Base-by-base conservation (phyloP, 2,329 filamentous ascomycete genomes). In the Penicillium sp. region DNA sequence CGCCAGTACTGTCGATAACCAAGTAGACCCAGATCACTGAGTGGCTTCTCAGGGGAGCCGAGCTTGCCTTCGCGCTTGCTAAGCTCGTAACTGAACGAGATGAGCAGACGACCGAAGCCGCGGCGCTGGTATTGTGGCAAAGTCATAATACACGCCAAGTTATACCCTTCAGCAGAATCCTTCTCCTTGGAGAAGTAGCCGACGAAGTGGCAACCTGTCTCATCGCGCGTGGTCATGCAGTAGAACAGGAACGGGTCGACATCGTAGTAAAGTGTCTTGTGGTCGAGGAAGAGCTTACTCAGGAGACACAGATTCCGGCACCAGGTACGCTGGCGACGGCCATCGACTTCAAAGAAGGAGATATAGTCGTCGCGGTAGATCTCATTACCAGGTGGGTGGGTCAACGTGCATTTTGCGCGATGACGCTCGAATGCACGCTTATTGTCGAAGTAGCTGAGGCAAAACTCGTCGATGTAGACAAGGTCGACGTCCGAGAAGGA, bases 111-210 rank as follows among this genome's bases (percentile, higher is more conserved):
- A 25, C 95, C 94, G 68, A 94, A 97, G 0, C 94, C 94, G 71
- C 95, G 94, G 25, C 94, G 86, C 75, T 99, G 94, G 68, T 95
- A 97, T 72, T 99, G 95, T 0, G 94, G 94, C 4, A 99, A 81
- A 0, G 94, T 99, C 58, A 99, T 81, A 73, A 99, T 99, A 84
- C 95, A 99, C 5, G 94, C 95, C 33, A 99, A 89, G 71, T 99
- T 99, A 83, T 97, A 99, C 31, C 90, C 91, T 69, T 99, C 95
- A 0, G 92, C 92, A 40, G 89, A 93, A 75, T 99, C 94, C 67
- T 99, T 99, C 75, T 99, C 94, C 73, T 99, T 99, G 56, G 90
- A 96, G 69, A 99, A 99, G 72, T 99, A 99, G n/a, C 94, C 94
- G 27, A 97, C 93, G 66, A 99, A 94, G 72, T 97, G 94, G 71